A percentile compares a stretch with the other conserved stretches of the same genome.
phyloP scores from a whole-genome alignment of 305 asterid genomes.

The Fraxinus paxiana region DNA sequence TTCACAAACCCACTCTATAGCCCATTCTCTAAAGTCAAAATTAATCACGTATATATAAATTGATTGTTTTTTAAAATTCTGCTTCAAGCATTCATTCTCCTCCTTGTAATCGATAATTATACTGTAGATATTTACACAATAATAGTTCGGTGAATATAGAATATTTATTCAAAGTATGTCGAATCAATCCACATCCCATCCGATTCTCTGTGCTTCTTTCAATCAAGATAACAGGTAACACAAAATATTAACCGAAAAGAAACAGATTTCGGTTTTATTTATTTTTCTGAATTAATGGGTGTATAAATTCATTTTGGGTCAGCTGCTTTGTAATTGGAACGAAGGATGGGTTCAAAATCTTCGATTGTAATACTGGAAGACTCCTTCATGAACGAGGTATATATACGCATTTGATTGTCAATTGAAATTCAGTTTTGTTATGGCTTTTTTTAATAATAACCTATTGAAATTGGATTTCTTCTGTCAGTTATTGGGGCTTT shows the following conservation, averaged over 20 bases:
- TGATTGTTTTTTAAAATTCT: not conserved
- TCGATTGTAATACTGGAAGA: constrained; percentile 67
- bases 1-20: not conserved
- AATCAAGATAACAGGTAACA: constrained; percentile 75
- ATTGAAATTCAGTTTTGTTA: not conserved
- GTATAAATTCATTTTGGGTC: not conserved
- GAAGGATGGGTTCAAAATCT: constrained; percentile 64
- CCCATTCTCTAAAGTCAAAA: not conserved
- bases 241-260: not conserved
- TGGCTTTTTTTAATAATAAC: not conserved
- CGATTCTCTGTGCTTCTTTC: constrained; percentile 70
- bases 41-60: not conserved
- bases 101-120: not conserved
- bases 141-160: not conserved
- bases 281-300: not conserved
- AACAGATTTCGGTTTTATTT: not conserved
- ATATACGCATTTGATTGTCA: not conserved
- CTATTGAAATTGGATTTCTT: constrained; percentile 19
- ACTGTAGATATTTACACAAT: not conserved
- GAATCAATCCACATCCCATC: constrained; percentile 49
- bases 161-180: constrained; percentile 35
- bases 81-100: not conserved
- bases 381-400: constrained; percentile 77
- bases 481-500: constrained; percentile 76
- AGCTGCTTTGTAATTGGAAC: constrained; percentile 89